phyloP scores from a whole-genome alignment of 2,329 filamentous ascomycete genomes.

The Colletotrichum sp. region DNA sequence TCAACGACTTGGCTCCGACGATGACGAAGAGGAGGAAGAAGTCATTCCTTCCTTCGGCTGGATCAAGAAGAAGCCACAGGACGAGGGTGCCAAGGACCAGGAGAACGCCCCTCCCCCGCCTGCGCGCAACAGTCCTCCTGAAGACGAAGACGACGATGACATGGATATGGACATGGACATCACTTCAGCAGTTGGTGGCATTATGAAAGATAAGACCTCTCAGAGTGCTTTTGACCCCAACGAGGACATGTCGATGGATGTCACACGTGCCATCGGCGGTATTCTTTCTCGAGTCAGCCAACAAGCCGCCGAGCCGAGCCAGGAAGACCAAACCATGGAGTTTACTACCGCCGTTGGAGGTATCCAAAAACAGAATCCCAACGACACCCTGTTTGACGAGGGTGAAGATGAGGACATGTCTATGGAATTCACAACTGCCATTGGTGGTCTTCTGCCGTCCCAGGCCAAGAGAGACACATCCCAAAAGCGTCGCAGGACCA shows the following conservation, averaged over 20 bases:
- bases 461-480: conserved; percentile 22
- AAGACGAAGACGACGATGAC: conserved; percentile 35
- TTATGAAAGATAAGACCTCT: conserved; percentile 42
- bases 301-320: not conserved
- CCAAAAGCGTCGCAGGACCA: conserved; percentile 30
- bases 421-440: conserved; percentile 77
- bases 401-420: conserved; percentile 72
- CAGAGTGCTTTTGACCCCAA: conserved; percentile 51
- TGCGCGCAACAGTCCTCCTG: not conserved
- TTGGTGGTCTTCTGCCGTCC: conserved; percentile 57
- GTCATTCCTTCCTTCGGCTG: conserved; percentile 80
- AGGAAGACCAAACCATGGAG: conserved; percentile 78
- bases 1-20: conserved; percentile 62
- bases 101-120: conserved; percentile 42
- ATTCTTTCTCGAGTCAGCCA: conserved; percentile 63
- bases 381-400: conserved; percentile 32
- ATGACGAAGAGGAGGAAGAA: conserved; percentile 64
- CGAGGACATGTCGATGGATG: conserved; percentile 91
- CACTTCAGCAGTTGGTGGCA: conserved; percentile 61
- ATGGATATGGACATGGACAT: conserved; percentile 62
- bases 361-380: conserved; percentile 52
- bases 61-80: conserved; percentile 59
- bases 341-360: conserved; percentile 80
- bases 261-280: conserved; percentile 81
- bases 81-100: conserved; percentile 45